Base-by-base conservation (phyloP, 2,329 filamentous ascomycete species). In the Nemania serpens region DNA sequence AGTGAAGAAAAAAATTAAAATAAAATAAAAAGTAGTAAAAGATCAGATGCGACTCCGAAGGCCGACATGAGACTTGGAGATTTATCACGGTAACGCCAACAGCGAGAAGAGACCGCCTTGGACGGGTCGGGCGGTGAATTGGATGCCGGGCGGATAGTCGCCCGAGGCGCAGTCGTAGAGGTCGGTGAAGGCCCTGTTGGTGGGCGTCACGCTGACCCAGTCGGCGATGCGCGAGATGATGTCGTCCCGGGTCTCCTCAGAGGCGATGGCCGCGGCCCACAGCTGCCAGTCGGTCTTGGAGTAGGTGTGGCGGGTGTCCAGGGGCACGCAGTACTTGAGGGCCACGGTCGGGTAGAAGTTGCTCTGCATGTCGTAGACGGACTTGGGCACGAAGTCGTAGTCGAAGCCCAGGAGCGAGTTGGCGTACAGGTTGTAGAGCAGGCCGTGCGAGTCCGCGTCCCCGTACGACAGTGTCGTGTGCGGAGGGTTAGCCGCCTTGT, bases 251-350 rank as follows among this genome's bases (percentile, higher is more conserved):
- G 89, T 89, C 33, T 80, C 75, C 55, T 80, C 74, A 43, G 81
- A 82, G 0, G 90, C 84, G 11, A 93, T 88, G 10, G 91, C 89
- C n/a, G 92, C 92, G 5, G 86, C 85, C 77, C 93, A 93, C 73
- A 95, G 87, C 72, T 93, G 87, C 92, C 92, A 96, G 78, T 96
- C 92, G 0, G 86, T 87, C 78, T 96, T 96, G 64, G 91, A 90
- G 78, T 92, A 94, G 1, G 88, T 79, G 76, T 95, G 91, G 50
- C 92, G 86, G 47, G 85, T 89, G 77, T 96, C 92, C 10, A 96
- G 86, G 0, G 91, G 89, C 0, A 96, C 82, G n/a, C 91, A 92
- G 75, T 91, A 95, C 70, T 87, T 84, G 63, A 90, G 86, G 53
- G 88, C 85, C 2, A 91, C 85, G 10, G 84, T 84, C 45, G 82